Conservation (phyloP, 208 protist species). For the Porcisia hertigi region DNA sequence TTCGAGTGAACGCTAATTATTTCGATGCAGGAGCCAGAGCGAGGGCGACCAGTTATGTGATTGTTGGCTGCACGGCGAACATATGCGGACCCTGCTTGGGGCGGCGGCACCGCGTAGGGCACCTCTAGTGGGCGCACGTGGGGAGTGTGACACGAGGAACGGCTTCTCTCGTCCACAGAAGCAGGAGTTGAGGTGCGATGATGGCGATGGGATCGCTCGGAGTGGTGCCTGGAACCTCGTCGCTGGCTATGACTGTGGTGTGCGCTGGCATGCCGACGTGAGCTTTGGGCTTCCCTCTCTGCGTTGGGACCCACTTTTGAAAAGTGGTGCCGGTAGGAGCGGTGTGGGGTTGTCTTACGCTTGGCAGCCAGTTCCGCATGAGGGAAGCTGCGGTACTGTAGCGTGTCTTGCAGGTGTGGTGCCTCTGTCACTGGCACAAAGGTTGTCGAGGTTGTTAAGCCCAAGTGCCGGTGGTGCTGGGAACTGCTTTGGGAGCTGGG, state of each 20-base stretch:
- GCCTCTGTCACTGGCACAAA: conserved; percentile 10
- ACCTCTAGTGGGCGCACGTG: conserved; percentile 12
- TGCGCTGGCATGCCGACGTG: conserved; percentile 19
- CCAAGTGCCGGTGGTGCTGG: conserved; percentile 14
- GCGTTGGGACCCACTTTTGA: background rate
- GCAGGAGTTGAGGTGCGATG: conserved; percentile 6
- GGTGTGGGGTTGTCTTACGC: conserved; percentile 9
- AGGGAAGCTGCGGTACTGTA: conserved; percentile 21
- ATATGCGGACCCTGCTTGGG: conserved; percentile 17
- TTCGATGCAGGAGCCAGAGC: conserved; percentile 43
- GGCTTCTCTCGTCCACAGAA: conserved; percentile 14
- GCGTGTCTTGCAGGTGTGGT: conserved; percentile 26
- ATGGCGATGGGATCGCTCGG: conserved; percentile 12
- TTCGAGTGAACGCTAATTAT: conserved; percentile 45
- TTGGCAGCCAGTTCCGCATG: conserved; percentile 5
- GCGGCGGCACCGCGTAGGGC: background rate
- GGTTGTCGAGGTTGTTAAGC: background rate
- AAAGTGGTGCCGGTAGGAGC: conserved; percentile 11
- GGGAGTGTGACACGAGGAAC: conserved; percentile 10
- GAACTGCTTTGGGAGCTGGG: conserved; percentile 20
- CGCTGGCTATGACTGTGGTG: conserved; percentile 21
- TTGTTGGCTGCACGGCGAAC: conserved; percentile 12
- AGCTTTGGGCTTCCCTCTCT: conserved; percentile 9
- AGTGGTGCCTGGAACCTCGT: conserved; percentile 16
- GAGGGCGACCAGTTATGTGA: conserved; percentile 7